A percentile compares a stretch with the other conserved stretches of the same genome.
These are phyloP conservation scores for Luffa aegyptiaca DNA, from an alignment of 306 rosid genomes.

Conservation along the genomic window DNA sequence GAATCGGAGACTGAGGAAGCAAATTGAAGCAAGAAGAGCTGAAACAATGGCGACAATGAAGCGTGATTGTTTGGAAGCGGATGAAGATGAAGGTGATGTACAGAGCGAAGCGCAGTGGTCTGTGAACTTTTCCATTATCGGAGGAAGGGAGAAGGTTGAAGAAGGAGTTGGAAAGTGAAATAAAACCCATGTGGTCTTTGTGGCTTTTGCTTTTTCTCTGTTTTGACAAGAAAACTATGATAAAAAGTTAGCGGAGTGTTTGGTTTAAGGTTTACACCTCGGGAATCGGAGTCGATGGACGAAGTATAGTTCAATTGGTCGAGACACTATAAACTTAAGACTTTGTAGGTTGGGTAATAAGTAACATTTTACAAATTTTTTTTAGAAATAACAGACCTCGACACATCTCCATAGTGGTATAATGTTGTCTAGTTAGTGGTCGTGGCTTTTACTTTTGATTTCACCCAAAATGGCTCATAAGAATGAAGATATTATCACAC, in stretches of 20 bases:
- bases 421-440: too few species aligned
- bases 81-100: constrained; percentile 10
- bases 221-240: neutral
- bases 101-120: constrained; percentile 9
- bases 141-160: constrained; percentile 4
- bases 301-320: too few species aligned
- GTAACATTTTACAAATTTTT: too few species aligned
- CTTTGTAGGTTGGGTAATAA: too few species aligned
- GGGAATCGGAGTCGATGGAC: too few species aligned
- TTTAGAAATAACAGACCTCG: too few species aligned
- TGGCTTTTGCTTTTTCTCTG: constrained; percentile 2
- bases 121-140: constrained; percentile 31
- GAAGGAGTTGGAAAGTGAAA: neutral
- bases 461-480: too few species aligned
- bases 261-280: neutral
- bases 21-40: constrained; percentile 19
- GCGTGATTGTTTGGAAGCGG: constrained; percentile 5
- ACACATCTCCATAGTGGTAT: too few species aligned
- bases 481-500: too few species aligned
- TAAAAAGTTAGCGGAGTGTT: neutral
- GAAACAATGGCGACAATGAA: constrained; percentile 21
- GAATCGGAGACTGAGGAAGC: constrained; percentile 24
- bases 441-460: too few species aligned
- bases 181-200: constrained; percentile 1
- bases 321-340: too few species aligned